Base-by-base conservation (phyloP, 495 filamentous ascomycete species). In the Collariella sp. region DNA sequence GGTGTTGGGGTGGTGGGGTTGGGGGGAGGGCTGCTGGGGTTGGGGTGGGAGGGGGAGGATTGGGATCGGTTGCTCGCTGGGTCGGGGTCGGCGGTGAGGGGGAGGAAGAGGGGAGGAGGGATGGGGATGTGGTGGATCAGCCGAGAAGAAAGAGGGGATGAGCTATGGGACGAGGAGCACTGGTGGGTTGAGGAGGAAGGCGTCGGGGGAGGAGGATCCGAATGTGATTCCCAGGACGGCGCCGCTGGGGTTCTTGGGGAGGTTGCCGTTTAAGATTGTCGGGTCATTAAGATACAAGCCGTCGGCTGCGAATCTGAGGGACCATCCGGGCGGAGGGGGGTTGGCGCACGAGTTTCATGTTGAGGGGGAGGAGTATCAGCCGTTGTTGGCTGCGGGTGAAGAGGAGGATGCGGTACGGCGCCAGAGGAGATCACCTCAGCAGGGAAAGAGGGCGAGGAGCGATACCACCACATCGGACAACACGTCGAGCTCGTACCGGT, bases 181-280 rank as follows among this genome's bases (percentile, higher is more conserved):
- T 35, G 74, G 83, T 16, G 38, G 38, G 41, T 23, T 34, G 57
- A 82, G 84, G 61, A 83, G 84, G 68, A 94, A 87, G 62, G 78
- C 76, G n/a, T 74, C 79, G 12, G 76, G 76, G 13, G 82, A 88
- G 31, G 75, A 83, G 39, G 91, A 97, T 65, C 89, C 89, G 3
- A 95, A 90, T 16, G 83, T 96, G 13, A 96, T 97, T 55, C 90
- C 93, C 1, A 86, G 83, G 60, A 89, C 88, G 22, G 89, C 83
- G 26, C 79, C 88, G 46, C 76, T 97, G 55, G 91, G 91, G 1
- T 97, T 97, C 57, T 62, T 97, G 19, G 83, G 84, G 55, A 73
- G 87, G 48, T 77, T 96, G 60, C 88, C 91, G 7, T 95, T 89
- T 78, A 86, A 89, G 59, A 76, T 91, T 52, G 89, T 91, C 1